Evolutionary conservation across 331 rosid species (phyloP), one percentile per base, ranked within the genome.

Genomic region (Quercus phellos): DNA sequence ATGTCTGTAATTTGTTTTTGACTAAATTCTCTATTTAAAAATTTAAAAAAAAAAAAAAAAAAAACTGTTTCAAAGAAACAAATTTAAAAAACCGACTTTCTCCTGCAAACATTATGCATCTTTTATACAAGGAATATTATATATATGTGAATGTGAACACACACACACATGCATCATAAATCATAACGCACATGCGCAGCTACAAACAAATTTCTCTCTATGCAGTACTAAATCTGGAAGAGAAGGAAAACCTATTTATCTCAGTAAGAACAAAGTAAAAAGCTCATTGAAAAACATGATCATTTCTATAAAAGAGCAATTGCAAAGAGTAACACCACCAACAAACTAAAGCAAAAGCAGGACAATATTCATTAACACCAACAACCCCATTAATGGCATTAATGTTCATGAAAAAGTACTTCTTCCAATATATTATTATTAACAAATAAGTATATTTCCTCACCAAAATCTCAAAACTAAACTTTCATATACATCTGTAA

Each of bases 401-500:
- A 8, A 70, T 78, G 54, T 54, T 76, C 74, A 76, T 43, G 43
- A 53, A 18, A 51, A 35, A 60, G 17, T 2, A 51, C 69, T 58
- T 73, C 80, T 38, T 81, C 75, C 82, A 32, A 75, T 61, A 70
- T 74, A 77, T 18, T 18, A 46, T 46, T 85, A 72, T 70, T 68
- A 69, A 83, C 81, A 79, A 89, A 77, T 74, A 71, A 63, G 18
- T 80, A 80, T 84, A 77, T 76, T 76, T 70, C 72, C 80, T 87
- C 78, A 78, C 72, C 78, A 82, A 87, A 80, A 87, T 82, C 80
- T 67, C 75, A 73, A 46, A 76, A 83, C 84, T 72, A 84, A 87
- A 78, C 43, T 76, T 81, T 84, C 88, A 92, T 89, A 72, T 88
- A 89, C 91, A 90, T 80, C 81, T 84, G 58, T 83, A 75, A 82